Evolutionary conservation across 1,284 basidiomycete species (phyloP).

Genomic region (Baeospora myosura): DNA sequence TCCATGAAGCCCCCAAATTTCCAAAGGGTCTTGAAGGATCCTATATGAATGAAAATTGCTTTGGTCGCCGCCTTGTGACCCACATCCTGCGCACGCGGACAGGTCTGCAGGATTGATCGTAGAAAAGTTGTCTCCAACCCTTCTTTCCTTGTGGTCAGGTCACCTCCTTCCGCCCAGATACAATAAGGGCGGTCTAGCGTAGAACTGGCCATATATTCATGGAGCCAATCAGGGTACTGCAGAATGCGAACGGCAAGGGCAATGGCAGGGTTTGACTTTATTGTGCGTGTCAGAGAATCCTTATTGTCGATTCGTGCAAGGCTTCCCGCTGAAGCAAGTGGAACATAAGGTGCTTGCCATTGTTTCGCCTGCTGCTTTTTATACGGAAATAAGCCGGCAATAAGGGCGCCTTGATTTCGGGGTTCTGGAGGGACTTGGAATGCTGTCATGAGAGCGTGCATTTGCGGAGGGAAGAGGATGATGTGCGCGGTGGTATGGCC

Average conservation of each 20-base stretch:
- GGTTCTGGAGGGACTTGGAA: conserved; percentile 26
- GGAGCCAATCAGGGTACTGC: conserved; percentile 35
- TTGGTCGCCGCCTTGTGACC: conserved; percentile 21
- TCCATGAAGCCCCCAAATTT: conserved; percentile 39
- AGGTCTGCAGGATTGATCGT: conserved; percentile 35
- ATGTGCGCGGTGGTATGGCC: conserved; percentile 32
- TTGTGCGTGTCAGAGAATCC: too few species aligned
- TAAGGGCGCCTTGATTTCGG: conserved; percentile 18
- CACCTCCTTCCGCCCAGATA: conserved; percentile 25
- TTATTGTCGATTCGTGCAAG: too few species aligned
- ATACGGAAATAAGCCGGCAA: conserved; percentile 44
- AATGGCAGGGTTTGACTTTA: not conserved
- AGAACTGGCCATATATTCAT: conserved; percentile 29
- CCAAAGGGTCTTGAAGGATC: conserved; percentile 39
- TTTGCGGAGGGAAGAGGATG: conserved; percentile 32
- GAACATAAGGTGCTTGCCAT: too few species aligned
- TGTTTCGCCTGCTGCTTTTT: too few species aligned
- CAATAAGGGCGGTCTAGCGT: conserved; percentile 18
- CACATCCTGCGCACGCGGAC: conserved; percentile 26
- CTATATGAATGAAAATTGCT: conserved; percentile 57
- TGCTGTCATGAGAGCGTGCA: conserved; percentile 17
- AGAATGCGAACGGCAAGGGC: conserved; percentile 35
- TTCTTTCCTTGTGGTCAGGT: conserved; percentile 10
- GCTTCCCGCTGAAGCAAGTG: too few species aligned
- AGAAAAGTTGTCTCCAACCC: conserved; percentile 40